Conservation (phyloP, 441 rosid species). For the Gossypium schwendimanii region DNA sequence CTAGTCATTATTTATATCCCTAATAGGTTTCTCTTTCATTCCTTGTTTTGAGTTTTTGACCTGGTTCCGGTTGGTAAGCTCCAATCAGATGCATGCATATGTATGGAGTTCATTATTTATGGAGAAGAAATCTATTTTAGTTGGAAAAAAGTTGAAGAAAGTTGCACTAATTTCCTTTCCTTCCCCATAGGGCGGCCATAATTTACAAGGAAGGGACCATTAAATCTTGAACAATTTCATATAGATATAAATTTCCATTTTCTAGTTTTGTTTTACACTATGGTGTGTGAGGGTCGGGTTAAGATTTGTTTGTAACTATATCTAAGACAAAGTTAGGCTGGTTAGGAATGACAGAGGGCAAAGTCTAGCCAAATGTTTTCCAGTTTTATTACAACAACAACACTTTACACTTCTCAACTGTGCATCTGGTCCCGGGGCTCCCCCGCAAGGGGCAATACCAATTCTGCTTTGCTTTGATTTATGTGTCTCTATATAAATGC, state of each 20-base stretch:
- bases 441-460: neutral
- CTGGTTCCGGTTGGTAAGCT: neutral
- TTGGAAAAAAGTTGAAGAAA: neutral
- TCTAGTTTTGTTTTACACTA: neutral
- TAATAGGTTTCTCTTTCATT: neutral
- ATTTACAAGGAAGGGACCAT: neutral
- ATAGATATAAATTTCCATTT: neutral
- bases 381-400: too few relatives aligned
- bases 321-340: conserved; percentile 1
- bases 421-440: conserved; percentile 31
- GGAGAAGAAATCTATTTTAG: neutral
- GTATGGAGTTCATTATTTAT: neutral
- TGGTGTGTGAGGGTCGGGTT: too few relatives aligned
- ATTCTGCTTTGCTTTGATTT: neutral
- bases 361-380: conserved; percentile 2
- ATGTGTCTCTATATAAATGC: neutral
- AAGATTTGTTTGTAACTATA: too few relatives aligned
- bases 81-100: neutral
- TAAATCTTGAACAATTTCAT: conserved; percentile 1
- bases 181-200: neutral
- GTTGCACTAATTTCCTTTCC: neutral
- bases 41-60: conserved; percentile 11
- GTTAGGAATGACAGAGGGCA: conserved; percentile 18
- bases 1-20: neutral
- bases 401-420: neutral